phyloP scores from a whole-genome alignment of 768 basidiomycete genomes.

The Serendipita sp. region DNA sequence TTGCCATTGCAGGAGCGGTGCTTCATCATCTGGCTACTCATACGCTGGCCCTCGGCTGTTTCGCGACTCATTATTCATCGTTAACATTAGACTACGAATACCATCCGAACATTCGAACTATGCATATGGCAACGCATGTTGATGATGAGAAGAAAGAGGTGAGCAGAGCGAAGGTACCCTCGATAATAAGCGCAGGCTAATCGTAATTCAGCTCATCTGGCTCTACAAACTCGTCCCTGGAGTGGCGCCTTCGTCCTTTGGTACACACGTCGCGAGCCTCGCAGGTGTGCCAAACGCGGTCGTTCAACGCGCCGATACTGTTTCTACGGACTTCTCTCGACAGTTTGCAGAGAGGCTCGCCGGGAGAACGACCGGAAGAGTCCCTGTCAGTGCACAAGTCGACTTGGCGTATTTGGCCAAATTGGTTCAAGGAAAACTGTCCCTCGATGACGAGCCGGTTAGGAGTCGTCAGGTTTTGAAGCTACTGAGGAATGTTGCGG shows the following conservation, averaged over 20 bases:
- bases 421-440: slow-evolving; percentile 19
- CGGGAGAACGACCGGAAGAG: slow-evolving; percentile 33
- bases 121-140: slow-evolving; percentile 91
- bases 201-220: slow-evolving; percentile 55
- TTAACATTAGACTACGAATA: slow-evolving; percentile 88
- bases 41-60: slow-evolving; percentile 82
- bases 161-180: slow-evolving; percentile 14
- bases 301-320: slow-evolving; percentile 72
- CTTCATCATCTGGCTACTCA: slow-evolving; percentile 89
- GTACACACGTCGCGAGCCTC: slow-evolving; percentile 86
- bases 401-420: slow-evolving; percentile 69
- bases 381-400: slow-evolving; percentile 73
- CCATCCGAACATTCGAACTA: slow-evolving; percentile 82
- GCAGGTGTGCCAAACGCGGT: slow-evolving; percentile 81
- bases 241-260: slow-evolving; percentile 77
- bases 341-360: slow-evolving; percentile 75
- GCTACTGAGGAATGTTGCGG: slow-evolving; percentile 34
- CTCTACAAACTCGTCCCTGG: slow-evolving; percentile 87
- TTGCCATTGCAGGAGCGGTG: slow-evolving; percentile 95
- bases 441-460: slow-evolving; percentile 38
- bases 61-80: slow-evolving; percentile 95
- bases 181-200: background rate
- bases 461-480: slow-evolving; percentile 37
- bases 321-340: slow-evolving; percentile 74
- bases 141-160: slow-evolving; percentile 87